Percentiles rank a stretch among this genome's conserved stretches.
phyloP scores from a whole-genome alignment of 225 moss, liverwort and hornwort genomes.

The Polytrichum commune region DNA sequence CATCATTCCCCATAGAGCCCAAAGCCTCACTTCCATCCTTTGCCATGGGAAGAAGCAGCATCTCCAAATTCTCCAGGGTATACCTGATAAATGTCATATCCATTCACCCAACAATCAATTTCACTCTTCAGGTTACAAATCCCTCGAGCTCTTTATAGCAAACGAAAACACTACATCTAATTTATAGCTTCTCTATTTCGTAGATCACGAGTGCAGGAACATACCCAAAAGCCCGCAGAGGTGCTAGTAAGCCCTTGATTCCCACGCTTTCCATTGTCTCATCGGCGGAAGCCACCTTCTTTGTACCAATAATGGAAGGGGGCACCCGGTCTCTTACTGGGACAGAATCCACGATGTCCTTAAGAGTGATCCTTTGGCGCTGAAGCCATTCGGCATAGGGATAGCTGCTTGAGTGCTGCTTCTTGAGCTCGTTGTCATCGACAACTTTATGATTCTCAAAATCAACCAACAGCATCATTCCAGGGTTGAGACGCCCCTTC shows the following conservation, averaged over 20 bases:
- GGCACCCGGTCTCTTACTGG: slow-evolving; percentile 37
- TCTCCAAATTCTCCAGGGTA: slow-evolving; percentile 62
- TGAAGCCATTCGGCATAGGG: slow-evolving; percentile 66
- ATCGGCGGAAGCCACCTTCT: slow-evolving; percentile 47
- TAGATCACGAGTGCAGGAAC: background rate
- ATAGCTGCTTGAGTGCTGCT: slow-evolving; percentile 48
- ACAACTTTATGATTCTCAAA: slow-evolving; percentile 66
- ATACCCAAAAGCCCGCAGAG: slow-evolving; percentile 65
- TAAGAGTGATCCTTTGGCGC: slow-evolving; percentile 50
- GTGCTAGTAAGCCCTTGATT: slow-evolving; percentile 48
- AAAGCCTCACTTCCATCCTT: slow-evolving; percentile 65
- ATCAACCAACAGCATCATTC: slow-evolving; percentile 78
- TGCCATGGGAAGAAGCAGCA: slow-evolving; percentile 73
- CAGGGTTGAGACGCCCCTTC: slow-evolving; percentile 73
- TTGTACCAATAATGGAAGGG: slow-evolving; percentile 36
- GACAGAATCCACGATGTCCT: slow-evolving; percentile 59
- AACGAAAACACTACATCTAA: too few species aligned
- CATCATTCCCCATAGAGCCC: slow-evolving; percentile 81
- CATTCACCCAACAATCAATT: too few species aligned
- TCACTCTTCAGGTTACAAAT: too few species aligned
- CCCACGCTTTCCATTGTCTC: slow-evolving; percentile 61
- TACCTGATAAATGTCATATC: slow-evolving; percentile 33
- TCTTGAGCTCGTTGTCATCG: slow-evolving; percentile 65
- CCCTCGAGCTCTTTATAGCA: too few species aligned
- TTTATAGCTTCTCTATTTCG: background rate